phyloP scores from a whole-genome alignment of 2,329 filamentous ascomycete species.

The Teratosphaeriaceae sp. region DNA sequence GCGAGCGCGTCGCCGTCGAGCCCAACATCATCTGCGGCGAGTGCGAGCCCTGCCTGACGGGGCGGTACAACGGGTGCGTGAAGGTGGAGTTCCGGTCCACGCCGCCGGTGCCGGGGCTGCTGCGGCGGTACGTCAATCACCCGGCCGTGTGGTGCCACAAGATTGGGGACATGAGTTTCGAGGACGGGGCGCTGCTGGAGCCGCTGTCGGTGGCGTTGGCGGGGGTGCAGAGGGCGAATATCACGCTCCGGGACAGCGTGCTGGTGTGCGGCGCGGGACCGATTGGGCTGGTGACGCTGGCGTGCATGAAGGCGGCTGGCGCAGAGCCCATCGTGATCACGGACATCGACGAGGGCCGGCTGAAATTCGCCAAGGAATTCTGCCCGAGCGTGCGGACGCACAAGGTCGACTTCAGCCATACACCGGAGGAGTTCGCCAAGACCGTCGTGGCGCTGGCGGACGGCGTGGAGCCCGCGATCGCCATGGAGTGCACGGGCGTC shows the following conservation, averaged over 20 bases:
- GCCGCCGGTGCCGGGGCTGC: conserved; percentile 76
- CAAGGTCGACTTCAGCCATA: conserved; percentile 52
- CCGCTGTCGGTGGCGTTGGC: conserved; percentile 84
- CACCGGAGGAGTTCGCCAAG: not conserved
- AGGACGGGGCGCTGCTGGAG: conserved; percentile 86
- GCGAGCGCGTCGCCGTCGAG: conserved; percentile 89
- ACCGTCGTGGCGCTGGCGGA: conserved; percentile 19
- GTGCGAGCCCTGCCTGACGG: conserved; percentile 86
- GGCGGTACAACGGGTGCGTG: conserved; percentile 93
- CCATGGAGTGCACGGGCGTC: conserved; percentile 88
- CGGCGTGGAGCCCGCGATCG: conserved; percentile 71
- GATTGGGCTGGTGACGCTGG: conserved; percentile 82
- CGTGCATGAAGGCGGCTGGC: conserved; percentile 74
- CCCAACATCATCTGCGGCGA: conserved; percentile 86
- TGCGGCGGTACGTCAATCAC: conserved; percentile 91
- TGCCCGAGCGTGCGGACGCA: conserved; percentile 73
- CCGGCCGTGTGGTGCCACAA: conserved; percentile 94
- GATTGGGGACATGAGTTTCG: conserved; percentile 85
- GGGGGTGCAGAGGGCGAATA: conserved; percentile 73
- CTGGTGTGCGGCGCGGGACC: conserved; percentile 89
- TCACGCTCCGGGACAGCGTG: conserved; percentile 78
- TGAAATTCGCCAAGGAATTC: conserved; percentile 76
- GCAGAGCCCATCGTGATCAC: conserved; percentile 89
- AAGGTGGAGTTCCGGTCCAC: conserved; percentile 81
- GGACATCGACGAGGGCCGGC: conserved; percentile 80